Percentiles rank a stretch among this genome's conserved stretches.
phyloP scores from a whole-genome alignment of 495 filamentous ascomycete genomes.

The Lophiostoma macrostomum region DNA sequence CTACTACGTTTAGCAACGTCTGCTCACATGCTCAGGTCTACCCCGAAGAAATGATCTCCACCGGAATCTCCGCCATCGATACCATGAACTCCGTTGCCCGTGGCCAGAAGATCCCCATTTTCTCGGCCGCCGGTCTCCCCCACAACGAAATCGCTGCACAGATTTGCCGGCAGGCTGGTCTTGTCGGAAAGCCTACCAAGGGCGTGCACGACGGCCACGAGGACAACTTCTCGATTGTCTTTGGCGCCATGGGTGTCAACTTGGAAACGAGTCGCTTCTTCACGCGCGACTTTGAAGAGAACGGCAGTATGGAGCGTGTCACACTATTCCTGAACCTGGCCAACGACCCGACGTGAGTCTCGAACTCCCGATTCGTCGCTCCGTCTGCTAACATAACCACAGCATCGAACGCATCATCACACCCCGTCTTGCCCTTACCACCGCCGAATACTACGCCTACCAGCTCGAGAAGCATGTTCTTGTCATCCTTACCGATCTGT shows the following conservation, averaged over 20 bases:
- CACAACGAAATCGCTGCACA: constrained; percentile 99
- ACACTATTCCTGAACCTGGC: constrained; percentile 98
- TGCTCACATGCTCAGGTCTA: constrained; percentile 63
- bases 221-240: constrained; percentile 99
- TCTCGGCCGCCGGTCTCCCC: constrained; percentile 95
- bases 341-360: constrained; percentile 89
- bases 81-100: constrained; percentile 99
- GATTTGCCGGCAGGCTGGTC: constrained; percentile 91
- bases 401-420: constrained; percentile 99
- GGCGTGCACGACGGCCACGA: constrained; percentile 94
- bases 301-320: constrained; percentile 94
- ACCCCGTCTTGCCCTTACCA: constrained; percentile 95
- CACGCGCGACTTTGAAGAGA: constrained; percentile 98
- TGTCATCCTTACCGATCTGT: constrained; percentile 96
- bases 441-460: constrained; percentile 99
- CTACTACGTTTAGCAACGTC: not conserved
- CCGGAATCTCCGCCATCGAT: constrained; percentile 98
- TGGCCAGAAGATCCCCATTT: constrained; percentile 99
- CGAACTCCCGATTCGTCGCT: not conserved
- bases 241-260: constrained; percentile 99
- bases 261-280: constrained; percentile 99
- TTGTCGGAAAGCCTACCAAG: constrained; percentile 89
- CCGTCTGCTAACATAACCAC: constrained; percentile 14
- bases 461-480: constrained; percentile 99
- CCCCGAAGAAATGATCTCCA: constrained; percentile 99